These are phyloP conservation scores for Spergularia bocconei DNA, from an alignment of 148 eudicot genomes.

Conservation along the genomic window DNA sequence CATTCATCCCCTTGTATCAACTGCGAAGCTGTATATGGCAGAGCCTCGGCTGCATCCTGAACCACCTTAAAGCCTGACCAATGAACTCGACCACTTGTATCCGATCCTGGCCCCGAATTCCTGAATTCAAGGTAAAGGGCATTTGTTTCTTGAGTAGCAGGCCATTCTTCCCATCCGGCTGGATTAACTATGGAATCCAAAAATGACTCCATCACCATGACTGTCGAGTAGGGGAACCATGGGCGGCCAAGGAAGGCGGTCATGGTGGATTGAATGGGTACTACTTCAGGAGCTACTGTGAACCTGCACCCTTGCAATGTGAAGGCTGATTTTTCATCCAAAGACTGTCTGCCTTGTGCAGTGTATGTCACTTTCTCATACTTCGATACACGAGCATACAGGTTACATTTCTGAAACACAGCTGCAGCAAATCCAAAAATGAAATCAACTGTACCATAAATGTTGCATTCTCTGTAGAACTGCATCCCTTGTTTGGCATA, in stretches of 20 bases:
- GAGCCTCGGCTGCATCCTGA: slow-evolving; percentile 15
- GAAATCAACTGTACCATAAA: slow-evolving; percentile 76
- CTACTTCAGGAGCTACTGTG: slow-evolving; percentile 51
- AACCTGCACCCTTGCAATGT: slow-evolving; percentile 47
- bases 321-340: slow-evolving; percentile 58
- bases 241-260: slow-evolving; percentile 58
- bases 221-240: slow-evolving; percentile 63
- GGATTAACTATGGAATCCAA: slow-evolving; percentile 47
- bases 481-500: slow-evolving; percentile 64
- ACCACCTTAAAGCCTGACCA: slow-evolving; percentile 63
- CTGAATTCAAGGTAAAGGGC: slow-evolving; percentile 55
- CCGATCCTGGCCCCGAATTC: slow-evolving; percentile 65
- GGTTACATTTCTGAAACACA: slow-evolving; percentile 61
- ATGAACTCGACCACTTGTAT: slow-evolving; percentile 51
- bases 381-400: slow-evolving; percentile 56
- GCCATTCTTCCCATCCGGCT: slow-evolving; percentile 61
- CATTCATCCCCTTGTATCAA: slow-evolving; percentile 32
- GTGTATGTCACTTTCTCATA: slow-evolving; percentile 48
- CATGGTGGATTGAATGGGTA: slow-evolving; percentile 34
- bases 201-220: slow-evolving; percentile 44
- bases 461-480: slow-evolving; percentile 67
- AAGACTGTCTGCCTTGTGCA: slow-evolving; percentile 67
- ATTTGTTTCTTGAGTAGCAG: slow-evolving; percentile 34
- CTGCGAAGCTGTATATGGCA: slow-evolving; percentile 24
- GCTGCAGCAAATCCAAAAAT: slow-evolving; percentile 75